Conservation (phyloP, 2,329 filamentous ascomycete species). For the Ceratocystis eucalypticola region DNA sequence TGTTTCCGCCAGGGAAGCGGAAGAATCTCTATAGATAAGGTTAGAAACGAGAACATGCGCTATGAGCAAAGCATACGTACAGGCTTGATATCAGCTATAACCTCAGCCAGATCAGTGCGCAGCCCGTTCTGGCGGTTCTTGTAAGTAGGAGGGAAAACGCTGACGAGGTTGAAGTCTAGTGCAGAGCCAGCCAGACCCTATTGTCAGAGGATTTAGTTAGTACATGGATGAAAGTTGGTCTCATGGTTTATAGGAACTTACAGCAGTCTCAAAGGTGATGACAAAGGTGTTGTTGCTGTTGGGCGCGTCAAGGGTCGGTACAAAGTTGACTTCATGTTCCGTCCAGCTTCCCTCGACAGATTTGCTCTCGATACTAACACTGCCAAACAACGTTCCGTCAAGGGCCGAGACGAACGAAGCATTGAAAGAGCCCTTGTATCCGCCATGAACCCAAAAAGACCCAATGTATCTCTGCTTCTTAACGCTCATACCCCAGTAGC, state of each 20-base stretch:
- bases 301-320: slow-evolving; percentile 34
- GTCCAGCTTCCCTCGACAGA: slow-evolving; percentile 34
- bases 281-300: slow-evolving; percentile 44
- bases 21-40: slow-evolving; percentile 35
- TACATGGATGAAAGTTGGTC: not conserved
- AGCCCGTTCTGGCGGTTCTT: slow-evolving; percentile 45
- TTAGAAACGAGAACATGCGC: not conserved
- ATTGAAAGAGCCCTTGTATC: slow-evolving; percentile 35
- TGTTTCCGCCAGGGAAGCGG: slow-evolving; percentile 53
- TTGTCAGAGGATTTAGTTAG: not conserved
- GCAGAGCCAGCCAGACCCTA: slow-evolving; percentile 29
- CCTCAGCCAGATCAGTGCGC: slow-evolving; percentile 40
- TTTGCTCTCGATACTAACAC: slow-evolving; percentile 34
- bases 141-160: slow-evolving; percentile 47
- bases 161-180: slow-evolving; percentile 45
- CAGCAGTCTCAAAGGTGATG: slow-evolving; percentile 37
- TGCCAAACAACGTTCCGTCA: slow-evolving; percentile 34
- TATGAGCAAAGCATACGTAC: slow-evolving; percentile 24
- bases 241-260: slow-evolving; percentile 18
- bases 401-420: slow-evolving; percentile 34
- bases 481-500: slow-evolving; percentile 45
- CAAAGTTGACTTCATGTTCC: slow-evolving; percentile 36
- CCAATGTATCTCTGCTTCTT: slow-evolving; percentile 35
- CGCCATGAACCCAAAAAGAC: slow-evolving; percentile 41
- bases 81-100: slow-evolving; percentile 38